These are phyloP conservation scores for Starmerella geochares DNA, from an alignment of 805 yeast genomes.

Conservation along the genomic window DNA sequence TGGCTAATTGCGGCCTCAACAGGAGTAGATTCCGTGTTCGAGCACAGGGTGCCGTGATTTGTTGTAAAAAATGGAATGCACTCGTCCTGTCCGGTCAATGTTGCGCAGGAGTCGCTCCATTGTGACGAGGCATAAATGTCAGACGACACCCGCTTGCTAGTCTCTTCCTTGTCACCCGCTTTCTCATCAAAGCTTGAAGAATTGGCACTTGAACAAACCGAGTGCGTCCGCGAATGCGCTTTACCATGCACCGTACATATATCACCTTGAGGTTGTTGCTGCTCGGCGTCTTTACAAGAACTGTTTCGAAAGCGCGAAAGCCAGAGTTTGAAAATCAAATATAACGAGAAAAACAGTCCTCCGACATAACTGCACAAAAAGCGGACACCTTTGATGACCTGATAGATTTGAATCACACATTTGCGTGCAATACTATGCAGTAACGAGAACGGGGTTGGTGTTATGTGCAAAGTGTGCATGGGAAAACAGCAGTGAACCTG, in stretches of 20 bases:
- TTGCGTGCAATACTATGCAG: not conserved
- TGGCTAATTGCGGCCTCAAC: constrained; percentile 7
- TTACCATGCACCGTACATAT: not conserved
- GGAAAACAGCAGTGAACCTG: constrained; percentile 50
- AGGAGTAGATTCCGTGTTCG: constrained; percentile 14
- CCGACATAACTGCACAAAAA: not conserved
- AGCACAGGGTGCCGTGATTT: constrained; percentile 13
- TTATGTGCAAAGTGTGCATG: constrained; percentile 38
- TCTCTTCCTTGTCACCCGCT: too few species aligned
- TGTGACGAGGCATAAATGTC: not conserved
- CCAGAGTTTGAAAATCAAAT: not conserved
- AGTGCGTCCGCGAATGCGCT: not conserved
- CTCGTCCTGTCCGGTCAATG: not conserved
- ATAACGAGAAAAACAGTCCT: not conserved
- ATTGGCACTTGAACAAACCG: not conserved
- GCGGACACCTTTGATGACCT: not conserved
- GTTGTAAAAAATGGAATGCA: constrained; percentile 19
- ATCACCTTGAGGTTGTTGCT: not conserved
- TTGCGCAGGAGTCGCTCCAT: not conserved
- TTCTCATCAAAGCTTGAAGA: too few species aligned
- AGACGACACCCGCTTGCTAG: not conserved
- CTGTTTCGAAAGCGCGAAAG: not conserved
- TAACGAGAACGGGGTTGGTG: constrained; percentile 21
- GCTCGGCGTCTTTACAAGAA: not conserved
- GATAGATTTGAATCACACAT: not conserved